phyloP scores from a whole-genome alignment of 306 rosid species.

The Cicer yamashitae region DNA sequence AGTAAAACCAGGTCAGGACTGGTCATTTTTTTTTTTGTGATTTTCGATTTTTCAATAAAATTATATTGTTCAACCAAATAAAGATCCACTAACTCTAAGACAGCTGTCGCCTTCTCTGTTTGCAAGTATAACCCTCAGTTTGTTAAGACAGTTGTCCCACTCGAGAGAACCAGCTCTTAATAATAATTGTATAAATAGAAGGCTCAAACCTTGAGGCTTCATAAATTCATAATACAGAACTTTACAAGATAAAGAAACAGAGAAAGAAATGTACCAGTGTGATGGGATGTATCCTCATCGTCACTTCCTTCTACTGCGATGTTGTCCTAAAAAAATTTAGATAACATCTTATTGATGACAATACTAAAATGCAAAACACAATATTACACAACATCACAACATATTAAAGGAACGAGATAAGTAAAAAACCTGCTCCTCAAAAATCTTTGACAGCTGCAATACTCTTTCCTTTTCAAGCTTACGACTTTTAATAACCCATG shows the following conservation, averaged over 20 bases:
- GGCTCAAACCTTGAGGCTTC: not conserved
- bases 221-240: not conserved
- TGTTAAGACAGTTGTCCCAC: not conserved
- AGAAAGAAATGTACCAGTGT: conserved; percentile 54
- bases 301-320: conserved; percentile 81
- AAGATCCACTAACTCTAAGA: not conserved
- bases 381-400: not conserved
- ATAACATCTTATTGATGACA: conserved; percentile 26
- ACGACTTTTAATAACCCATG: conserved; percentile 89
- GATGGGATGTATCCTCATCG: conserved; percentile 63
- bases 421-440: conserved; percentile 86
- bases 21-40: too few species aligned
- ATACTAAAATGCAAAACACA: conserved; percentile 27
- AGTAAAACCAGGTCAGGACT: too few species aligned
- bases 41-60: too few species aligned
- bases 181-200: conserved; percentile 1
- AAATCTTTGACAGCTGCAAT: conserved; percentile 77
- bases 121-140: not conserved
- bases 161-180: not conserved
- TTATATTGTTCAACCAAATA: too few species aligned
- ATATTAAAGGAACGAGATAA: conserved; percentile 1
- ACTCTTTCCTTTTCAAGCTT: conserved; percentile 80
- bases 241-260: conserved; percentile 17
- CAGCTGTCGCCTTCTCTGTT: not conserved
- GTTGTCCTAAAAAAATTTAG: conserved; percentile 71